A percentile compares a stretch with the other conserved stretches of the same genome.
phyloP scores from a whole-genome alignment of 2,329 filamentous ascomycete genomes.

The Parastagonospora avenae region DNA sequence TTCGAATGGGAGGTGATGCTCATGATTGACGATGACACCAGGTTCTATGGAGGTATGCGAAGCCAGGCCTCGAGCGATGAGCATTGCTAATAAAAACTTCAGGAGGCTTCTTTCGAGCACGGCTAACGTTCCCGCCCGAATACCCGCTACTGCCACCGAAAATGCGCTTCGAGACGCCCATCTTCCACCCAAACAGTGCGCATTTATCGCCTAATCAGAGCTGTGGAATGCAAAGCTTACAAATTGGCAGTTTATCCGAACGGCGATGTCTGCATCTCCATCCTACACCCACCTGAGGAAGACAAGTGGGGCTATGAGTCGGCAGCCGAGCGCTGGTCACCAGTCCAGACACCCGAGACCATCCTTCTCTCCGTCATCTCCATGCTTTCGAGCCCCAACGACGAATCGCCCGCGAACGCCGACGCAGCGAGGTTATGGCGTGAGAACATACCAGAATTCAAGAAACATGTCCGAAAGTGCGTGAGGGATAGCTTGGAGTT shows the following conservation, averaged over 20 bases:
- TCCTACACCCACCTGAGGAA: constrained; percentile 93
- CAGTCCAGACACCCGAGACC: constrained; percentile 97
- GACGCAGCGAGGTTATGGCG: constrained; percentile 97
- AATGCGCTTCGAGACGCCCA: constrained; percentile 92
- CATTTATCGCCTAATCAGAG: not conserved
- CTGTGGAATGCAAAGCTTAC: constrained; percentile 3
- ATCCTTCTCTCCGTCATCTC: constrained; percentile 97
- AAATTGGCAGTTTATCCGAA: constrained; percentile 75
- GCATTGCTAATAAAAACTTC: not conserved
- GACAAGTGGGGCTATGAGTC: constrained; percentile 99
- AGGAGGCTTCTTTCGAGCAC: constrained; percentile 92
- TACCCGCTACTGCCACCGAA: constrained; percentile 95
- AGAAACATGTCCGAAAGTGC: constrained; percentile 80
- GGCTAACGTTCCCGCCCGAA: constrained; percentile 92
- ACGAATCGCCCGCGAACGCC: constrained; percentile 94
- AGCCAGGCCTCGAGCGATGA: not conserved
- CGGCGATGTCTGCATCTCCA: constrained; percentile 96
- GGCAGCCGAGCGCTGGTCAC: constrained; percentile 92
- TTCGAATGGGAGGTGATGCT: constrained; percentile 99
- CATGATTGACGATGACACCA: constrained; percentile 95
- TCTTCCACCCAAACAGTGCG: constrained; percentile 96
- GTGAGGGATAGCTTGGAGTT: constrained; percentile 63
- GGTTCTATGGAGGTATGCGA: constrained; percentile 80
- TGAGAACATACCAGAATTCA: constrained; percentile 81
- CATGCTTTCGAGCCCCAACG: constrained; percentile 96